Evolutionary conservation across 2,329 filamentous ascomycete genomes (phyloP), one percentile per base, ranked within the genome.

Genomic region (Pseudogymnoascus sp.): DNA sequence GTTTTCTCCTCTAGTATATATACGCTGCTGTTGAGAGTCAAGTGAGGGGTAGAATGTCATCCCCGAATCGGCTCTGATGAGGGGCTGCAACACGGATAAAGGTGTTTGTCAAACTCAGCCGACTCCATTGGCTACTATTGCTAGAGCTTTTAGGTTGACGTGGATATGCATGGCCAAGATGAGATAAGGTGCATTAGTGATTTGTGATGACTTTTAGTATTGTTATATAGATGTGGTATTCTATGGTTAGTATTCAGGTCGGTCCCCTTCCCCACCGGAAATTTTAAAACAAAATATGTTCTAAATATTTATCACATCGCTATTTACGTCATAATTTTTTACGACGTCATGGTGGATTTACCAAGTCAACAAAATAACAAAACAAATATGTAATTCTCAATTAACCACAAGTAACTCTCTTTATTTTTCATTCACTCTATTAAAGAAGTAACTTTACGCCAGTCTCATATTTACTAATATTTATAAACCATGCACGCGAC

Each of bases 31-130:
- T 53, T 43, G 64, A 69, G 28, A 72, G 14, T 63, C 4, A 42
- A 63, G 3, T 65, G 64, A 25, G 70, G 76, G 28, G 64, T 72
- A 53, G 38, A 64, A 23, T 73, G 77, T 12, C 63, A 59, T 59
- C 25, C 42, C 21, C 59, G 25, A 42, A 23, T 23, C 3, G 21
- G 21, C 3, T 23, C 21, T 23, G 21, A 23, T 23, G 21, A 23
- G 21, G 21, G 21, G 21, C 28, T 34, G 25, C n/a, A 56, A 56
- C 9, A 18, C 49, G 49, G 49, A 56, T 34, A 56, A 53, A 53
- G 25, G 14, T 53, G 46, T 53, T 56, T 56, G 49, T 56, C 25
- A 56, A 31, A 18, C 25, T 31, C 46, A 16, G 21, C 25, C 25
- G 5, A 56, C 25, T 34, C 49, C 49, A 56, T 56, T 56, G 49